These are phyloP conservation scores for Tetrapyrgos nigripes DNA, from an alignment of 1,284 basidiomycete genomes.

Conservation along the genomic window DNA sequence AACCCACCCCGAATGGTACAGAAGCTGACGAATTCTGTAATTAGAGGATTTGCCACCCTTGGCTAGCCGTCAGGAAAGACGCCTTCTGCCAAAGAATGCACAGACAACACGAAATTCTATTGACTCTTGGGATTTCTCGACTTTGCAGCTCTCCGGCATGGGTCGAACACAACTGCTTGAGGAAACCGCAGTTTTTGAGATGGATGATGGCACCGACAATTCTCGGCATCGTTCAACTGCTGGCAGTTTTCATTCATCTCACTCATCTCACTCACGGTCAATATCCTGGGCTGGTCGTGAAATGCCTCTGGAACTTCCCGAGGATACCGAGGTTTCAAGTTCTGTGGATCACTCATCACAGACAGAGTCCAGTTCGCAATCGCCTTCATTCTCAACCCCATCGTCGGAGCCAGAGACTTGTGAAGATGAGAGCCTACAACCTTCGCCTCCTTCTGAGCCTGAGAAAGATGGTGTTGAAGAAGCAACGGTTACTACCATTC, in stretches of 20 bases:
- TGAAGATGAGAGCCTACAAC: neutral
- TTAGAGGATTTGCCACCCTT: constrained; percentile 72
- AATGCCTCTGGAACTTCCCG: neutral
- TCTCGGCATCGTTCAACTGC: neutral
- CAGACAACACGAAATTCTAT: constrained; percentile 54
- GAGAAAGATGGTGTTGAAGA: neutral
- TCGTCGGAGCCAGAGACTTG: neutral
- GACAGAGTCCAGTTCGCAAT: neutral
- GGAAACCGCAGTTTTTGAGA: constrained; percentile 18
- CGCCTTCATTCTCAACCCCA: neutral
- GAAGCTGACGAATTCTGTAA: neutral
- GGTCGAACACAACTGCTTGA: constrained; percentile 30
- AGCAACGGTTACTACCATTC: neutral
- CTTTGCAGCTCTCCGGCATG: constrained; percentile 37
- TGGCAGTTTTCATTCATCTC: too few relatives aligned
- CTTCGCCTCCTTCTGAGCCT: neutral
- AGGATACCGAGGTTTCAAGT: neutral
- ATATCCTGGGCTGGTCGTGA: neutral
- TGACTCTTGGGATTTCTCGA: constrained; percentile 73
- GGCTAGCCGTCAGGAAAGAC: constrained; percentile 71
- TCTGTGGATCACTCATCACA: neutral
- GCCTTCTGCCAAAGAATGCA: constrained; percentile 43
- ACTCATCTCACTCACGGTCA: neutral
- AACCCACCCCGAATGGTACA: neutral
- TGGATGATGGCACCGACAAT: neutral